These are phyloP conservation scores for Boletus rex-veris DNA, from an alignment of 768 basidiomycete genomes.

Conservation along the genomic window DNA sequence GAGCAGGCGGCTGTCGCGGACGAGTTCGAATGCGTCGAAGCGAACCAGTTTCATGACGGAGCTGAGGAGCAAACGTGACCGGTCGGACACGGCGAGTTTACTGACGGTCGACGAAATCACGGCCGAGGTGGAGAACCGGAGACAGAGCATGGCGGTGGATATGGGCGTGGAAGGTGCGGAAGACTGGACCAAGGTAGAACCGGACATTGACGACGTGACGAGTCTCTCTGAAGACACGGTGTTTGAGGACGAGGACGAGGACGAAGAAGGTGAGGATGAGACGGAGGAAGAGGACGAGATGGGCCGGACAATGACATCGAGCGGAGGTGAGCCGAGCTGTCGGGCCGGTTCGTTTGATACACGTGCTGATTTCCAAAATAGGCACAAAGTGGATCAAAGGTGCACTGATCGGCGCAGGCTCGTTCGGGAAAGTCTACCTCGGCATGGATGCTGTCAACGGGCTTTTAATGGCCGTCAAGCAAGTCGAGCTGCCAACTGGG, in stretches of 20 bases:
- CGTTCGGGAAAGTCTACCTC: conserved; percentile 92
- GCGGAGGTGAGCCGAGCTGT: conserved; percentile 42
- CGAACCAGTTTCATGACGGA: conserved; percentile 83
- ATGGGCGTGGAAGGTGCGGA: conserved; percentile 50
- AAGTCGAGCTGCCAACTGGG: conserved; percentile 87
- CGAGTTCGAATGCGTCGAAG: conserved; percentile 49
- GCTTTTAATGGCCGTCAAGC: conserved; percentile 95
- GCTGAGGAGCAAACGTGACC: conserved; percentile 75
- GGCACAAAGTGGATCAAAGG: conserved; percentile 97
- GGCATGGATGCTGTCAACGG: conserved; percentile 93
- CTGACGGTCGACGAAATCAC: conserved; percentile 98
- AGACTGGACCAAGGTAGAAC: conserved; percentile 74
- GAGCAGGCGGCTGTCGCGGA: conserved; percentile 35
- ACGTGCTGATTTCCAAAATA: conserved; percentile 24
- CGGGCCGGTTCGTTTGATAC: background rate
- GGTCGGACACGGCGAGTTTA: conserved; percentile 84
- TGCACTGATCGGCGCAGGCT: conserved; percentile 91
- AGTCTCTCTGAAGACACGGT: conserved; percentile 44
- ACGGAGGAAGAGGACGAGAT: conserved; percentile 48
- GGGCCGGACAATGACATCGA: conserved; percentile 52
- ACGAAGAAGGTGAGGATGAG: conserved; percentile 47
- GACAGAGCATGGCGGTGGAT: conserved; percentile 48
- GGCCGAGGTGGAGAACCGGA: conserved; percentile 77
- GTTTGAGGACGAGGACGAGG: conserved; percentile 41
- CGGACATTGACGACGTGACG: conserved; percentile 46